Evolutionary conservation across 768 basidiomycete species (phyloP), one percentile per base, ranked within the genome.

Genomic region (Fomitopsis pulvina): DNA sequence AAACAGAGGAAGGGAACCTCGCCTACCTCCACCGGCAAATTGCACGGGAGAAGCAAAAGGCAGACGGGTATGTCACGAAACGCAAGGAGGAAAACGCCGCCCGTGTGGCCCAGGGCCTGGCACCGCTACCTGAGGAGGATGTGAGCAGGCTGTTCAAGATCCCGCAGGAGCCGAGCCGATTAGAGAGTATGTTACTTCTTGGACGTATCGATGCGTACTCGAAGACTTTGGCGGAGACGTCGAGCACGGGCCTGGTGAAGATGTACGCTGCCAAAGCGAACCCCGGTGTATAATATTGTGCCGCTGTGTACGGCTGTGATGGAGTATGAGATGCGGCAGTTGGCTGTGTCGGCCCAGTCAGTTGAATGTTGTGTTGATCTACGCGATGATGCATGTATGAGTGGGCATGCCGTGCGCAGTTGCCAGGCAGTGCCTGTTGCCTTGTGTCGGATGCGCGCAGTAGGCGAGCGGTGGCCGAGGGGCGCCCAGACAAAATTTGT

Each of bases 1-100:
- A 84, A 60, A 90, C 87, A 48, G 93, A 96, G 67, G 89, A 94
- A 61, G 88, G 90, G 45, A 95, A 95, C 67, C 77, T 93, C 56
- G 92, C 87, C 47, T 96, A 92, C 73, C 71, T 91, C 57, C 75
- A 76, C 40, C 83, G 93, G 48, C 92, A 94, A 65, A 94, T 94
- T 61, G 84, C 84, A 26, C 79, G 93, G 26, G 93, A 96, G 66
- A 85, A 81, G 61, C 68, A 76, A 39, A 81, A 80, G 52, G 89
- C 90, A 44, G 93, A 96, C 49, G 74, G 75, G 47, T 85, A 85
- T 61, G 68, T 93, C 47, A 76, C 79, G 59, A 93, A 92, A 68
- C 81, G 92, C 49, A 89, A 85, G 63, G 93, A 95, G 64, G 93
- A 96, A 69, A 95, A 90, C 60, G 77, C 76, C 30, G 71, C 71